Base-by-base conservation (phyloP, 208 protist genomes). In the Crithidia thermophila region DNA sequence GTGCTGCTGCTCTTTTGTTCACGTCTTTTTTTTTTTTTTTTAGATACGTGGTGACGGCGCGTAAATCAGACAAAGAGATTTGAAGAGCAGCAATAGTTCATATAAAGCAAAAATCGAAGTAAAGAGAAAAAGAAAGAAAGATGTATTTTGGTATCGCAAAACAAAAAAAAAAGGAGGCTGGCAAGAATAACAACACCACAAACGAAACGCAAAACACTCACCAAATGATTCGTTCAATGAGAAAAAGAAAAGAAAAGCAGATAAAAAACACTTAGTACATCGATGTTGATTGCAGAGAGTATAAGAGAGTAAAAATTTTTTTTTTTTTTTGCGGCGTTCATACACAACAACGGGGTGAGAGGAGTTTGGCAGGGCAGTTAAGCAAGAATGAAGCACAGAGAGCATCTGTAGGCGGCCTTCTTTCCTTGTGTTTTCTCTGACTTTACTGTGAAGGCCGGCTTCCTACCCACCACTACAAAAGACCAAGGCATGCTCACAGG, bases 181-280 rank as follows among this genome's bases (percentile, higher is more conserved):
- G 20, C 40, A 46, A 46, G 16, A 46, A 46, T 18, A 46, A 46
- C 40, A 46, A 2, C 40, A n/a, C 13, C 40, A 46, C 16, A 46
- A 46, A 16, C 36, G 36, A 40, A 46, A 20, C 40, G 40, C 13
- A 40, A 40, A 40, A 6, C 36, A 40, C 36, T 16, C 36, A 13
- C 36, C 36, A 16, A 13, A 13, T 40, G 36, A 37, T 1, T 1
- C 45, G 0, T 51, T 10, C 4, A 53, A 36, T 36, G 47, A 50
- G 21, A 36, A 50, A 50, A 50, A 50, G 13, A 57, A 42, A 42
- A 57, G 39, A 40, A 25, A 25, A 57, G 51, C 5, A 57, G 16
- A 30, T 5, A 21, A 9, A 34, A 57, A 6, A 25, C n/a, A 16
- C 20, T 39, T 4, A 57, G 18, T 57, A 57, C 51, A 57, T 40